Percentiles rank a stretch among this genome's conserved stretches.
phyloP scores from a whole-genome alignment of 371 early-diverging fungal species.

The Capillidium heterosporum region DNA sequence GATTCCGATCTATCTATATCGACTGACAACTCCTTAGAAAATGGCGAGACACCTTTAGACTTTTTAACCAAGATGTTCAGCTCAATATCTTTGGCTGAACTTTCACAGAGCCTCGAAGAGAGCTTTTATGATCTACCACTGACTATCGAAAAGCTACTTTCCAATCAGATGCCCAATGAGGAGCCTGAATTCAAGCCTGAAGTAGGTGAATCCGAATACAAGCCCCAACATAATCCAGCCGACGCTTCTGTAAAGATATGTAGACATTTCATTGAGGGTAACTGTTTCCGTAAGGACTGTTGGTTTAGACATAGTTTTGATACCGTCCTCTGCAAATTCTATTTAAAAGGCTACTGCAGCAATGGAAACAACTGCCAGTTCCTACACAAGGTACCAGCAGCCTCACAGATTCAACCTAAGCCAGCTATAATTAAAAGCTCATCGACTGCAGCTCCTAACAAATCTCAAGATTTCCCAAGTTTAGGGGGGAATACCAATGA shows the following conservation, averaged over 20 bases:
- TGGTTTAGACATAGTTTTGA: conserved; percentile 7
- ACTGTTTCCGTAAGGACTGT: conserved; percentile 6
- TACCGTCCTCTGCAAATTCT: conserved; percentile 5
- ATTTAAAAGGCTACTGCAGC: background rate
- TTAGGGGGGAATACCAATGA: background rate
- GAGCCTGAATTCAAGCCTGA: too few relatives aligned
- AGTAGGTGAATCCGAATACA: too few relatives aligned
- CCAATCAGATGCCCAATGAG: too few relatives aligned
- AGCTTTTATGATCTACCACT: too few relatives aligned
- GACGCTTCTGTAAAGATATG: conserved; percentile 1
- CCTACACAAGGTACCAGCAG: conserved; percentile 1
- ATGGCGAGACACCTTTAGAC: too few relatives aligned
- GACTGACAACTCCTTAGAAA: too few relatives aligned
- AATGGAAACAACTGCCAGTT: conserved; percentile 4
- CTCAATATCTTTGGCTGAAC: too few relatives aligned
- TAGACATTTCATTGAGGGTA: conserved; percentile 6
- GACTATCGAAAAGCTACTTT: too few relatives aligned
- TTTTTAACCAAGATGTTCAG: too few relatives aligned
- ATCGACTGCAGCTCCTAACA: background rate
- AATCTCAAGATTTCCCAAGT: background rate
- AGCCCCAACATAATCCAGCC: too few relatives aligned
- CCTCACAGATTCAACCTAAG: background rate
- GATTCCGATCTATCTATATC: too few relatives aligned
- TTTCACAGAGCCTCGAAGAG: too few relatives aligned
- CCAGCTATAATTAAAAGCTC: background rate